phyloP scores from a whole-genome alignment of 2,329 filamentous ascomycete species.

The Botryotinia globosa region DNA sequence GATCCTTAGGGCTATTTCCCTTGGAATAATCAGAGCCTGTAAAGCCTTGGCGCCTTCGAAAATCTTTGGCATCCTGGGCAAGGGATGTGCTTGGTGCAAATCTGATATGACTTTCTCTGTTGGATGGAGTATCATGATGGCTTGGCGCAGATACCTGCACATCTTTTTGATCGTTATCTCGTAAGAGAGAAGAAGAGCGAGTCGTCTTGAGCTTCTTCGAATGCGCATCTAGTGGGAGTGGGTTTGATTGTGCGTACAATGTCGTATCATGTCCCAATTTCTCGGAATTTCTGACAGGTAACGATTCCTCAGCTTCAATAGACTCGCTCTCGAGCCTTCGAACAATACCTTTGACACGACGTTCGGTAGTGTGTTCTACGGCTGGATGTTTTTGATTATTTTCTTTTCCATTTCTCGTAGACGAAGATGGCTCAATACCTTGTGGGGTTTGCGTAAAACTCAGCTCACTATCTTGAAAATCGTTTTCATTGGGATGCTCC shows the following conservation, averaged over 20 bases:
- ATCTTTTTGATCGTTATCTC: not conserved
- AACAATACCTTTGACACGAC: not conserved
- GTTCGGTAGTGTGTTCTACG: not conserved
- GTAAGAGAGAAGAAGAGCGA: not conserved
- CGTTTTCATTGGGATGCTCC: conserved; percentile 14
- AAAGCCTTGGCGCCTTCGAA: not conserved
- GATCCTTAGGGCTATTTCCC: conserved; percentile 19
- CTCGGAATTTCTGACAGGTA: not conserved
- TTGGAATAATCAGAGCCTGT: conserved; percentile 1
- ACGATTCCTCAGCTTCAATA: not conserved
- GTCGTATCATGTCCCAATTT: not conserved
- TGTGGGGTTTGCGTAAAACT: conserved; percentile 6
- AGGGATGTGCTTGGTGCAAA: not conserved
- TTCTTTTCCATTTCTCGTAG: not conserved
- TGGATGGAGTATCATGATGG: not conserved
- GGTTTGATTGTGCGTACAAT: not conserved
- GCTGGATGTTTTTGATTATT: not conserved
- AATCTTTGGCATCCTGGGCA: not conserved
- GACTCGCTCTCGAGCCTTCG: conserved; percentile 5
- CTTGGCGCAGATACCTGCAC: not conserved
- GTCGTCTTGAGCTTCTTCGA: not conserved
- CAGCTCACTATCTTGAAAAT: not conserved
- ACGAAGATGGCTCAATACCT: not conserved
- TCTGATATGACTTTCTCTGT: conserved; percentile 15
- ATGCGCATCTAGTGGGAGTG: not conserved